phyloP scores from a whole-genome alignment of 2,329 filamentous ascomycete genomes.

The Fusarium marasasianum region DNA sequence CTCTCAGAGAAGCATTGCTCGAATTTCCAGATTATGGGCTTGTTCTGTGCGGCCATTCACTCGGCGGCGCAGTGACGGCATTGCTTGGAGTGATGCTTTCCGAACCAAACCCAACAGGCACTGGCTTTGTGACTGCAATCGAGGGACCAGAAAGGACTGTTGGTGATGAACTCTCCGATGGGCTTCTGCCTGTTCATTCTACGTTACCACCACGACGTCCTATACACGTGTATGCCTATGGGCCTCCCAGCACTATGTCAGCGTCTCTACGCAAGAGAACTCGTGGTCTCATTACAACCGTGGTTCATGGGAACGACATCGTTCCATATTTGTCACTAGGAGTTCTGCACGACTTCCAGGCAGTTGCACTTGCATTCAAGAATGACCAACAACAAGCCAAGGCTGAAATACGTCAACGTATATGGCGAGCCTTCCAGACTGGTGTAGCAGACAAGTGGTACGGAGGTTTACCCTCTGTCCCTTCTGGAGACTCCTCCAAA shows the following conservation, averaged over 20 bases:
- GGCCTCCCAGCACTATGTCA: constrained; percentile 77
- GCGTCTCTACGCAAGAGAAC: constrained; percentile 75
- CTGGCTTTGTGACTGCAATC: constrained; percentile 70
- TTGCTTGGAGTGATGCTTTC: constrained; percentile 77
- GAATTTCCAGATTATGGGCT: constrained; percentile 76
- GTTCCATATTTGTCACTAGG: constrained; percentile 79
- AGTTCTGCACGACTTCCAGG: constrained; percentile 78
- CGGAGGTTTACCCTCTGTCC: constrained; percentile 49
- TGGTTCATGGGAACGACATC: constrained; percentile 77
- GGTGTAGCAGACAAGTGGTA: constrained; percentile 71
- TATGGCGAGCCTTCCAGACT: constrained; percentile 72
- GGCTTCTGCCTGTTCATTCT: constrained; percentile 48
- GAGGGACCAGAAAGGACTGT: constrained; percentile 56
- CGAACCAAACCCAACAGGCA: constrained; percentile 64
- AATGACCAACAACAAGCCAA: constrained; percentile 74
- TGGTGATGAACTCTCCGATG: constrained; percentile 44
- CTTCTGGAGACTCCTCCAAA: constrained; percentile 66
- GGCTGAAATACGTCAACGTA: constrained; percentile 70
- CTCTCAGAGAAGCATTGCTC: constrained; percentile 71
- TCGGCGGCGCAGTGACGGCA: constrained; percentile 75
- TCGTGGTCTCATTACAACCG: constrained; percentile 77
- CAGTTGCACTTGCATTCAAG: constrained; percentile 77
- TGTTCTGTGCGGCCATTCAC: constrained; percentile 74
- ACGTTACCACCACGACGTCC: constrained; percentile 73
- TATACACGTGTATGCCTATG: constrained; percentile 83